Conservation (phyloP, 805 yeast species). For the Teunomyces tritomae region DNA sequence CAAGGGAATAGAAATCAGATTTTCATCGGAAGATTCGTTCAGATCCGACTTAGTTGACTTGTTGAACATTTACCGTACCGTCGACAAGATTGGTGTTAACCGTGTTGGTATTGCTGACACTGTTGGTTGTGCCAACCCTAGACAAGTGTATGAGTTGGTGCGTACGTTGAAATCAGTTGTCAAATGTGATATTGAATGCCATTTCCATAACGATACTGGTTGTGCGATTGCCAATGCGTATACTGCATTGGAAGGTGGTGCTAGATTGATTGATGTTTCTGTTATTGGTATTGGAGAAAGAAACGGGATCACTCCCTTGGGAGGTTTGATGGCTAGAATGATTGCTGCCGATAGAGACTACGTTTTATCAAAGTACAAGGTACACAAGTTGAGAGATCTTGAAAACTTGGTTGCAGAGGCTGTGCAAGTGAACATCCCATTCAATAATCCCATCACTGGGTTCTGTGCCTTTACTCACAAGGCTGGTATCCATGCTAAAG, state of each 20-base stretch:
- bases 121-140: slow-evolving; percentile 98
- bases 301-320: slow-evolving; percentile 96
- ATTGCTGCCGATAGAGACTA: slow-evolving; percentile 97
- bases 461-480: slow-evolving; percentile 99
- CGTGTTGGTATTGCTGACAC: slow-evolving; percentile 99
- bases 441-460: slow-evolving; percentile 98
- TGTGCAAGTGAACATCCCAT: slow-evolving; percentile 94
- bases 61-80: slow-evolving; percentile 93
- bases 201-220: slow-evolving; percentile 98
- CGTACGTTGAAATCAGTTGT: slow-evolving; percentile 92
- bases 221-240: slow-evolving; percentile 98
- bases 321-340: slow-evolving; percentile 99
- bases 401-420: slow-evolving; percentile 97
- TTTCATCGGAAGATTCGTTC: slow-evolving; percentile 96
- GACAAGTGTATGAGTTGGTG: slow-evolving; percentile 96
- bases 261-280: slow-evolving; percentile 88
- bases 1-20: slow-evolving; percentile 94
- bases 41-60: slow-evolving; percentile 94
- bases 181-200: slow-evolving; percentile 96
- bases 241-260: slow-evolving; percentile 98
- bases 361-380: slow-evolving; percentile 88
- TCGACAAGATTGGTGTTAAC: slow-evolving; percentile 95
- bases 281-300: slow-evolving; percentile 98
- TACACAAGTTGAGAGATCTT: slow-evolving; percentile 92
- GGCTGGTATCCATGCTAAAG: slow-evolving; percentile 99